Evolutionary conservation across 352 stramenopile species (phyloP), one percentile per base, ranked within the genome.

Genomic region (Pilasporangium apinafurcum): DNA sequence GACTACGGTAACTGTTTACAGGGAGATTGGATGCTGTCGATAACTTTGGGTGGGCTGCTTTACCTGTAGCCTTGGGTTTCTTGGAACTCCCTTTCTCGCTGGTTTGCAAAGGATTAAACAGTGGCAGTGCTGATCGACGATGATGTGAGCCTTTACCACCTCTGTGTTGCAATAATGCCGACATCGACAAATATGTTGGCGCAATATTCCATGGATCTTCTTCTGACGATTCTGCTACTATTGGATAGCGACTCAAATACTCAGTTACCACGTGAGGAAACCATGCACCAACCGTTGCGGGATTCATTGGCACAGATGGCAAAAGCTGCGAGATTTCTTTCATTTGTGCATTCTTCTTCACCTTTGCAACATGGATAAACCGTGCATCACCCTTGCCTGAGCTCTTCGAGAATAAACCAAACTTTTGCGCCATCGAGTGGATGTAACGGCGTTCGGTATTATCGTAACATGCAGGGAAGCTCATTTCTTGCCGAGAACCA

Each of bases 321-420:
- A 86, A 32, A 4, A 72, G 72, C 18, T 88, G 49, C 12, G 73
- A 88, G 14, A 92, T 54, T 9, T 84, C 29, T 51, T 88, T 34
- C 78, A 87, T 87, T n/a, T 64, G 59, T 22, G 75, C 75, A 45
- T 86, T 92, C 56, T 85, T 88, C 61, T 89, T 89, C 20, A 83
- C 73, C 43, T 85, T 86, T 21, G 76, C 77, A 20, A 92, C 72
- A 53, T 88, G 76, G 38, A 90, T 73, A 51, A 86, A 89, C 17
- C 80, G 77, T 2, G 46, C 44, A 14, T 76, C 66, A 5, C 56
- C 62, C 48, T 85, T 86, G 30, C 80, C 80, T 8, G 71, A 83
- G 56, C 75, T 88, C 57, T 92, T 92, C 32, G 77, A 86, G 53
- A 90, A 89, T 8, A 92, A 52, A 7, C 74, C 76, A 47, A 71